These are phyloP conservation scores for Crithidia bombi DNA, from an alignment of 208 protist genomes.

Conservation along the genomic window DNA sequence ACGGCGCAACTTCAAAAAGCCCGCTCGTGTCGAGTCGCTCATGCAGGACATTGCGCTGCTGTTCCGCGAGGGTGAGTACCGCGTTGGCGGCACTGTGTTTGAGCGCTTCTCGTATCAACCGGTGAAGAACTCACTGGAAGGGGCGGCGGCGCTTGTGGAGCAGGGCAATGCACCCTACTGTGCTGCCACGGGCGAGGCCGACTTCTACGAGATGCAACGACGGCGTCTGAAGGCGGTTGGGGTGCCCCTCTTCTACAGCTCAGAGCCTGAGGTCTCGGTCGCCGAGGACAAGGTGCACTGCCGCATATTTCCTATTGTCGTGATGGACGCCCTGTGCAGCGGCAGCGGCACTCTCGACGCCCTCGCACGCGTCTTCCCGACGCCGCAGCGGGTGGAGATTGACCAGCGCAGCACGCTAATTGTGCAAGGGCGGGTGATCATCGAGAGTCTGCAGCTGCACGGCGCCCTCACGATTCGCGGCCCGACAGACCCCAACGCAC, in stretches of 20 bases:
- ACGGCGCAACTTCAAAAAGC: conserved; percentile 68
- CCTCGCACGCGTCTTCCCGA: conserved; percentile 53
- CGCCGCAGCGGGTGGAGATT: conserved; percentile 59
- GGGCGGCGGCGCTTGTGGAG: conserved; percentile 51
- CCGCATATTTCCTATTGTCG: conserved; percentile 55
- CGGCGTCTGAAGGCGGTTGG: conserved; percentile 63
- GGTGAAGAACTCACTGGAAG: conserved; percentile 84
- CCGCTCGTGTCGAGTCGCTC: conserved; percentile 88
- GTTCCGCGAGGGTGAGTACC: conserved; percentile 52
- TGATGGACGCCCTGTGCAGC: conserved; percentile 34
- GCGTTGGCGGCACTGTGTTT: conserved; percentile 77
- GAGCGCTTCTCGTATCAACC: conserved; percentile 83
- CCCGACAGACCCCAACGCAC: conserved; percentile 27
- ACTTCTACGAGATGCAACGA: conserved; percentile 71
- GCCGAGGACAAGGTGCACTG: conserved; percentile 16
- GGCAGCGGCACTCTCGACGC: conserved; percentile 32
- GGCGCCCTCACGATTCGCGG: conserved; percentile 70
- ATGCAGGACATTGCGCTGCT: conserved; percentile 90
- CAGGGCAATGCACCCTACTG: conserved; percentile 60
- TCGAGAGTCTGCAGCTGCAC: conserved; percentile 74
- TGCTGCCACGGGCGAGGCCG: conserved; percentile 72
- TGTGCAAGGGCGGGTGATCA: conserved; percentile 68
- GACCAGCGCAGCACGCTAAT: conserved; percentile 68
- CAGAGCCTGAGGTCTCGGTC: conserved; percentile 29
- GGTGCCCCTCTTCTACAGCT: conserved; percentile 37